A percentile compares a stretch with the other conserved stretches of the same genome.
phyloP scores from a whole-genome alignment of 1,284 basidiomycete genomes.

The Sporisorium exsertum region DNA sequence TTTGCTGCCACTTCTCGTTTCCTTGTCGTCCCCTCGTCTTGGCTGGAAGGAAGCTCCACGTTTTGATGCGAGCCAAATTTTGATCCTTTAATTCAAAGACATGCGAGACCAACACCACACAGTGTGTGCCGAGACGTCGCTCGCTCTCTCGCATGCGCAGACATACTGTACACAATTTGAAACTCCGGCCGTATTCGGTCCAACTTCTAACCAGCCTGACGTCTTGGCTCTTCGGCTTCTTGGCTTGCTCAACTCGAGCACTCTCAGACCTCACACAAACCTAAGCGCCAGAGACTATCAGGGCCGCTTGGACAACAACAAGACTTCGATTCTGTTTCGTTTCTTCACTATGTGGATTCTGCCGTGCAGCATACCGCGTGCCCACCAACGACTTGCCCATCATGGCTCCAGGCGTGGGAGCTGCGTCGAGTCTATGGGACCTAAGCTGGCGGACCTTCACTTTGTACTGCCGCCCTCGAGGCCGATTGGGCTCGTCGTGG shows the following conservation, averaged over 20 bases:
- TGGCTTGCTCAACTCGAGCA: neutral
- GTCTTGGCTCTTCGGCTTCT: neutral
- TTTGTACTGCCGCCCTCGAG: neutral
- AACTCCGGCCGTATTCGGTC: conserved; percentile 8
- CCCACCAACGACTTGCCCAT: neutral
- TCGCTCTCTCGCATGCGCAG: neutral
- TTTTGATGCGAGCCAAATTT: neutral
- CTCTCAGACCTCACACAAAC: neutral
- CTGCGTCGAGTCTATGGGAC: neutral
- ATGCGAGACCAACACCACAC: conserved; percentile 1
- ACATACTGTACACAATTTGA: conserved; percentile 22
- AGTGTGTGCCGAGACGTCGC: neutral
- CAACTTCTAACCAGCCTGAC: conserved; percentile 3
- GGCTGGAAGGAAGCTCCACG: neutral
- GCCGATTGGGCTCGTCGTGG: neutral
- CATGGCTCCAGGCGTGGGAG: neutral
- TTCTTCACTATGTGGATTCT: neutral
- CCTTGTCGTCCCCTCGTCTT: neutral
- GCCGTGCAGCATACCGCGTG: neutral
- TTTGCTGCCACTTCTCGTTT: neutral
- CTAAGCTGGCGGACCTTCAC: neutral
- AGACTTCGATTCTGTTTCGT: neutral
- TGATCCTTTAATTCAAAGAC: neutral
- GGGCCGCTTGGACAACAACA: neutral
- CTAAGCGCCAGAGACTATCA: neutral